Conservation (phyloP, 2,329 filamentous ascomycete species). For the Emmonsia crescens region DNA sequence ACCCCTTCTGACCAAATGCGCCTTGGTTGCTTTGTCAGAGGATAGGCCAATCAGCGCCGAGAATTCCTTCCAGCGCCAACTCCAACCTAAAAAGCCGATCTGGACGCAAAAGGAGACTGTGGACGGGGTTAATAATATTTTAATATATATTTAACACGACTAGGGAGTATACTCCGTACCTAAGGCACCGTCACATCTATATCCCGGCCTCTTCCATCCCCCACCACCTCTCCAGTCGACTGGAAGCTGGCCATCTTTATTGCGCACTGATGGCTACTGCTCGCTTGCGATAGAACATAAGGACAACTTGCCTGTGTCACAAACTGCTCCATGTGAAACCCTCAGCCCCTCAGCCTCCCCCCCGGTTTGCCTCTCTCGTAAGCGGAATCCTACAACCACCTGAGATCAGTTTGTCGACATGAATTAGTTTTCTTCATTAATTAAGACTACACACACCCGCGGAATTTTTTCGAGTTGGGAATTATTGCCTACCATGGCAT, state of each 20-base stretch:
- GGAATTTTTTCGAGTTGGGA: neutral
- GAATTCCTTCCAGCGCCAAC: neutral
- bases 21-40: neutral
- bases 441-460: neutral
- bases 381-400: neutral
- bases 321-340: neutral
- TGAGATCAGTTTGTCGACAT: neutral
- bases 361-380: neutral
- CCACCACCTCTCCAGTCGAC: neutral
- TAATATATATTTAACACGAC: no score
- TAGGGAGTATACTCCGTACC: no score
- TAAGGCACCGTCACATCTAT: neutral
- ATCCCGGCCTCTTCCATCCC: neutral
- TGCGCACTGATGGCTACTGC: neutral
- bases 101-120: no score
- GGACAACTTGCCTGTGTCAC: neutral
- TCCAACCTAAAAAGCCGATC: no score
- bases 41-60: neutral
- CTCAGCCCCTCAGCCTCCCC: neutral
- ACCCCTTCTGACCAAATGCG: neutral
- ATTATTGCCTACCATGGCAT: slow-evolving; percentile 10
- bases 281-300: neutral
- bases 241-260: slow-evolving; percentile 5
- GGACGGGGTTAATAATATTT: no score
- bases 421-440: neutral